phyloP scores from a whole-genome alignment of 176 grass and related monocot genomes.

The Raddia distichophylla region DNA sequence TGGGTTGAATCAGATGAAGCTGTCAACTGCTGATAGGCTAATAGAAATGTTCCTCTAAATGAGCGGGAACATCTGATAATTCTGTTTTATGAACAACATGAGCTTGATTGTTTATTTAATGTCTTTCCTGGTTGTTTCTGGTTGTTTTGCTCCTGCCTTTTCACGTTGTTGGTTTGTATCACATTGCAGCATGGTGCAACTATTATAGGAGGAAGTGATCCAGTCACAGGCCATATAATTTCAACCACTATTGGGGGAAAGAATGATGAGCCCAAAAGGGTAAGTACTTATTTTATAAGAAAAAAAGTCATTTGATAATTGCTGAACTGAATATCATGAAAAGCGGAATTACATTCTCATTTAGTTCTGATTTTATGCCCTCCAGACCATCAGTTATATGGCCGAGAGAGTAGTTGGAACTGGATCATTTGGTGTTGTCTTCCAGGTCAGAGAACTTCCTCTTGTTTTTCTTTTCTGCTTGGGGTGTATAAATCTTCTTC shows the following conservation, averaged over 20 bases:
- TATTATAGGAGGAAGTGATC: conserved; percentile 54
- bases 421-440: conserved; percentile 79
- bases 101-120: neutral
- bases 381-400: conserved; percentile 82
- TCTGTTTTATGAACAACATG: neutral
- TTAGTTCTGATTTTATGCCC: conserved; percentile 21
- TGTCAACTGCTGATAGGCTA: neutral
- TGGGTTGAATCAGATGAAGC: neutral
- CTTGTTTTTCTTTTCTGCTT: neutral
- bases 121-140: neutral
- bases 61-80: neutral
- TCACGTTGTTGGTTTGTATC: conserved; percentile 6
- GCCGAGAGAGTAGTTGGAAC: conserved; percentile 73
- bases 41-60: neutral
- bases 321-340: neutral
- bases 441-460: conserved; percentile 52
- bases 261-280: conserved; percentile 69
- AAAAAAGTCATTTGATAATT: neutral
- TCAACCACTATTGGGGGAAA: conserved; percentile 78
- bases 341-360: conserved; percentile 15
- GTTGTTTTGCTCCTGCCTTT: neutral
- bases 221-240: conserved; percentile 73
- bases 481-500: neutral
- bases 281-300: conserved; percentile 30
- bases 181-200: conserved; percentile 45